Percentiles rank a stretch among this genome's conserved stretches.
phyloP scores from a whole-genome alignment of 345 rosid genomes.

The Bruguiera parviflora region DNA sequence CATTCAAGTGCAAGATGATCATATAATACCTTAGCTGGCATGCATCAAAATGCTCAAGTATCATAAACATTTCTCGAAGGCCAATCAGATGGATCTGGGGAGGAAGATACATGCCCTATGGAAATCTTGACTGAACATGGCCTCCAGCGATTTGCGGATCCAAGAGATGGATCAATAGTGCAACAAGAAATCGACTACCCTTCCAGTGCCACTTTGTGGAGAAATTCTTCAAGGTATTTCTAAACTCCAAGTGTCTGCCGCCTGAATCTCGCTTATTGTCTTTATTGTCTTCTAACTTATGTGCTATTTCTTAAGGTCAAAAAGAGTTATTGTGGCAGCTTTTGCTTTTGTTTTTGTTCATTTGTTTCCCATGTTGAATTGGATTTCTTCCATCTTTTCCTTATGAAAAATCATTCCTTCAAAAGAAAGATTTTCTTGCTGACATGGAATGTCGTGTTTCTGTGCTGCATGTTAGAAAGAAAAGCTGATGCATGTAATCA shows the following conservation, averaged over 20 bases:
- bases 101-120: conserved; percentile 55
- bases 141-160: conserved; percentile 33
- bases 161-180: conserved; percentile 37
- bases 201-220: conserved; percentile 48
- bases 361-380: not conserved
- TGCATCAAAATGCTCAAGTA: not conserved
- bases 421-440: conserved; percentile 15
- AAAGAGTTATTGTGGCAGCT: not conserved
- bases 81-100: conserved; percentile 73
- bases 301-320: too few species aligned
- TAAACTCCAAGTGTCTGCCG: not conserved
- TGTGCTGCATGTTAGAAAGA: conserved; percentile 9
- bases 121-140: conserved; percentile 37
- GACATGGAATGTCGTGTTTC: conserved; percentile 21
- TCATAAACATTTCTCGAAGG: conserved; percentile 22
- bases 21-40: not conserved
- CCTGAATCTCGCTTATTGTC: too few species aligned
- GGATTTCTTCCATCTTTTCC: not conserved
- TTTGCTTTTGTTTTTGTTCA: not conserved
- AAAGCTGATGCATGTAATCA: conserved; percentile 12
- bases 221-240: conserved; percentile 73
- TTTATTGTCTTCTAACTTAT: too few species aligned
- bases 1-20: not conserved
- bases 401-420: not conserved
- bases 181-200: conserved; percentile 49